A percentile compares a stretch with the other conserved stretches of the same genome.
phyloP scores from a whole-genome alignment of 73 alveolate species.

The Paramecium sexaurelia region DNA sequence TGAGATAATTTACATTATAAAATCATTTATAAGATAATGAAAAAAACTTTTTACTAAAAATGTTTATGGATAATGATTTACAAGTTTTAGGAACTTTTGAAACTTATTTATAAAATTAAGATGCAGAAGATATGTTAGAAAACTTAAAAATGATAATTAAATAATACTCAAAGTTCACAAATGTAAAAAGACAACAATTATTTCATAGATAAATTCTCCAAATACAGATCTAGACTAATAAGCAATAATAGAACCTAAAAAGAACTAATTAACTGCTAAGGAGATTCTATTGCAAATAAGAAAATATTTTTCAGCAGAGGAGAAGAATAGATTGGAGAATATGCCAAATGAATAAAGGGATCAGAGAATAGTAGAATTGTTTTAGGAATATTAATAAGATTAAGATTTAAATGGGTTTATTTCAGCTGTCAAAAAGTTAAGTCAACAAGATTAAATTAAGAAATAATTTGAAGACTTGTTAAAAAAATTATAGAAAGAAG shows the following conservation, averaged over 20 bases:
- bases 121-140: conserved; percentile 49
- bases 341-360: background rate
- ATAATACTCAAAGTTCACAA: background rate
- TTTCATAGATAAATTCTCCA: background rate
- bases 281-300: background rate
- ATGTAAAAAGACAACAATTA: background rate
- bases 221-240: background rate
- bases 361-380: background rate
- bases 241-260: background rate
- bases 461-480: background rate
- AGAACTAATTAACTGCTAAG: background rate
- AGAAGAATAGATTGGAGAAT: background rate
- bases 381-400: background rate
- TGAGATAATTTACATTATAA: conserved; percentile 14
- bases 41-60: conserved; percentile 27
- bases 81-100: conserved; percentile 41
- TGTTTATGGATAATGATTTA: conserved; percentile 52
- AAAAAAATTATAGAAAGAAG: background rate
- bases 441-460: background rate
- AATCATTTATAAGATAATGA: background rate
- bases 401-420: conserved; percentile 34
- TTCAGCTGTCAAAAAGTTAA: background rate
- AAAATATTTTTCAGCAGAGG: conserved; percentile 16
- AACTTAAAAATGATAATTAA: background rate
- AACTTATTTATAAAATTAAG: background rate